Evolutionary conservation across 2,329 filamentous ascomycete genomes (phyloP).

Genomic region (Chrysosporium keratinophilum): DNA sequence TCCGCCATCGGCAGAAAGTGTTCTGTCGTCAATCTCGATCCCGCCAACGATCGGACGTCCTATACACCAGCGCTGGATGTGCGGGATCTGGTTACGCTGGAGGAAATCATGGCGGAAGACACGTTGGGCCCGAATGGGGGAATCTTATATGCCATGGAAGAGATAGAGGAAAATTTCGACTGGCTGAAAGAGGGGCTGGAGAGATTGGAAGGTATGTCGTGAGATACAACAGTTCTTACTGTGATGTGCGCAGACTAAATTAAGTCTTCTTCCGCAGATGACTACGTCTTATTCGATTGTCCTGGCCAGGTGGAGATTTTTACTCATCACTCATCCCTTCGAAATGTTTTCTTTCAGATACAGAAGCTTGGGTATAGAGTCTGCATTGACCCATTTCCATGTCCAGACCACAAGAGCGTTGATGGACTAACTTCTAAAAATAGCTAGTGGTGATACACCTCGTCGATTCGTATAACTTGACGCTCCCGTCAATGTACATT

Average conservation of each 20-base stretch:
- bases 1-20: constrained; percentile 89
- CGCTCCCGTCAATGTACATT: constrained; percentile 86
- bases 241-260: neutral
- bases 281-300: constrained; percentile 92
- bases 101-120: constrained; percentile 91
- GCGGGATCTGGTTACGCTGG: constrained; percentile 73
- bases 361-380: constrained; percentile 90
- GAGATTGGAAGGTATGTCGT: constrained; percentile 50
- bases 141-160: constrained; percentile 85
- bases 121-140: constrained; percentile 85
- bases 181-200: constrained; percentile 79
- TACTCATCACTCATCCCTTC: constrained; percentile 82
- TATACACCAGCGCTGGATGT: constrained; percentile 89
- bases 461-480: constrained; percentile 87
- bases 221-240: neutral
- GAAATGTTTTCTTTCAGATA: constrained; percentile 82
- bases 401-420: neutral
- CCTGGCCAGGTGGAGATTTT: constrained; percentile 96
- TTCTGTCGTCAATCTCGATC: constrained; percentile 91
- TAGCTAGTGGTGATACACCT: constrained; percentile 90
- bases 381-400: constrained; percentile 31
- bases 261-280: constrained; percentile 43
- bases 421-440: constrained; percentile 11
- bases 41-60: constrained; percentile 83
- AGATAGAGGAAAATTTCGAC: constrained; percentile 85